A percentile compares a stretch with the other conserved stretches of the same genome.
Conservation (phyloP, 140 eudicot species). For the Erigeron philadelphicus region DNA sequence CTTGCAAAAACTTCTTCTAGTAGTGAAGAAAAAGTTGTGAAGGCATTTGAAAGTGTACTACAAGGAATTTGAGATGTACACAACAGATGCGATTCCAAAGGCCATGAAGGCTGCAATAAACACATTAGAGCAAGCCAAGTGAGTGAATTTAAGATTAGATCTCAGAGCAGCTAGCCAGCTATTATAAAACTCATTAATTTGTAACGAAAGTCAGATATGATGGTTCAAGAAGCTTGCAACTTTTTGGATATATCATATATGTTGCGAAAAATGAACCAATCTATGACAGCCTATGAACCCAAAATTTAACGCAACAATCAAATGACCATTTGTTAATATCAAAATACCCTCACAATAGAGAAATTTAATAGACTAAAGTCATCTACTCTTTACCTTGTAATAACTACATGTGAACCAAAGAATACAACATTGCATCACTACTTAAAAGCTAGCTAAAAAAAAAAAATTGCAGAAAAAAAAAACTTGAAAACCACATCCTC, state of each 20-base stretch:
- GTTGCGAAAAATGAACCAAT: neutral
- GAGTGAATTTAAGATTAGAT: neutral
- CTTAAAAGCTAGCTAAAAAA: neutral
- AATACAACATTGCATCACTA: neutral
- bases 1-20: neutral
- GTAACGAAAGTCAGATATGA: neutral
- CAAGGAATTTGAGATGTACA: slow-evolving; percentile 23
- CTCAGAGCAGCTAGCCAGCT: neutral
- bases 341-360: neutral
- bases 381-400: neutral
- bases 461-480: neutral
- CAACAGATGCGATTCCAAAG: slow-evolving; percentile 22
- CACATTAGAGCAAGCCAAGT: slow-evolving; percentile 4
- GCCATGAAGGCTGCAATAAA: slow-evolving; percentile 29
- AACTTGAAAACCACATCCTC: neutral
- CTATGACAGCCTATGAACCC: neutral
- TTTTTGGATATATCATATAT: neutral
- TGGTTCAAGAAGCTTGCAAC: neutral
- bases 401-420: neutral
- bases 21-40: slow-evolving; percentile 1
- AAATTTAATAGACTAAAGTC: neutral
- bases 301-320: neutral
- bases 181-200: neutral
- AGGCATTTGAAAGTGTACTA: slow-evolving; percentile 21
- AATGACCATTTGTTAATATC: neutral